Evolutionary conservation across 2,329 filamentous ascomycete genomes (phyloP), one percentile per base, ranked within the genome.

Genomic region (Fusarium penzigii): DNA sequence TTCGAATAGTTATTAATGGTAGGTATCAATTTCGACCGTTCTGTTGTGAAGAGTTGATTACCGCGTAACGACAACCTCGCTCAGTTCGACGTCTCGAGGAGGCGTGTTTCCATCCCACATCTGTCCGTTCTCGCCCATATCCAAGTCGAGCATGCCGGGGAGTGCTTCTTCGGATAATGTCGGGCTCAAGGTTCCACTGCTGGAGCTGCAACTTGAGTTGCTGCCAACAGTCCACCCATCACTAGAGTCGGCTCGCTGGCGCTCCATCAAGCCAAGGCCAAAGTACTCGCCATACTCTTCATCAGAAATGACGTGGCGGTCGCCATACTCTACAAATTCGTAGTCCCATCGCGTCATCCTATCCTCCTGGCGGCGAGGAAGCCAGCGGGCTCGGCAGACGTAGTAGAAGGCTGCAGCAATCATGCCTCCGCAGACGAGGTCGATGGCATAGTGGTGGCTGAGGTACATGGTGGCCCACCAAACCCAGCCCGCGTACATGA

Each of bases 401-500:
- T 93, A 96, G 78, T 90, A 97, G 52, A 88, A 85, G 46, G 88
- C 78, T 12, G 87, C 87, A 20, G 91, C 88, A 53, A 91, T 78
- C 54, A 96, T 78, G 69, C 88, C 91, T 62, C 93, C 93, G 36
- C 84, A 90, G 25, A 97, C 90, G 46, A 97, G 79, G 71, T 97
- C 93, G 39, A 97, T 89, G 32, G 92, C 93, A 70, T 97, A 97
- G 76, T 97, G 93, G 74, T 97, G 93, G 66, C 90, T 95, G 47
- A 97, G 83, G 69, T 97, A 97, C 91, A 97, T 96, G 62, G 93
- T 97, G 12, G 92, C 89, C 92, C 93, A 97, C 90, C 92, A 97
- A 65, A 97, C 86, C 93, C 93, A 97, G 68, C 89, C 82, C 42
- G 89, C 88, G 72, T 97, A 97, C 58, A 83, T 79, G 58, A 92